Percentiles rank a stretch among this genome's conserved stretches.
Evolutionary conservation across 345 rosid genomes (phyloP).

Genomic region (Excoecaria agallocha): DNA sequence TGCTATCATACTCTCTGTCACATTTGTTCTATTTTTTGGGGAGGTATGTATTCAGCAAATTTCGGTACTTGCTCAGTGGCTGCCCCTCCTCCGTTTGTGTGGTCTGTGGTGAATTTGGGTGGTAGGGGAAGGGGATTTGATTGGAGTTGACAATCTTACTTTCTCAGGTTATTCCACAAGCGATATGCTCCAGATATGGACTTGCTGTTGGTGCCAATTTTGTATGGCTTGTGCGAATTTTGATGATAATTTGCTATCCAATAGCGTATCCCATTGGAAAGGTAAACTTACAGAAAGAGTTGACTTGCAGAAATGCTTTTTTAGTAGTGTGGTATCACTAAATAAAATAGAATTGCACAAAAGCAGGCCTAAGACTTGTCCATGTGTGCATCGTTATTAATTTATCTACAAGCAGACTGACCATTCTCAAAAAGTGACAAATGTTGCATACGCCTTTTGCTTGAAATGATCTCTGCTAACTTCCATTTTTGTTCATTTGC

Average conservation of each 20-base stretch:
- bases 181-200: constrained; percentile 90
- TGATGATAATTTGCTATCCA: constrained; percentile 83
- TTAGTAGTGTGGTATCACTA: background rate
- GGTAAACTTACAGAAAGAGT: constrained; percentile 37
- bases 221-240: constrained; percentile 73
- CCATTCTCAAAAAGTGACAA: background rate
- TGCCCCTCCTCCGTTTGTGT: background rate
- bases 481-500: background rate
- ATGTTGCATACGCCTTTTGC: background rate
- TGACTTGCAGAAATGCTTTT: background rate
- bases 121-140: background rate
- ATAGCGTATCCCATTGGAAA: constrained; percentile 89
- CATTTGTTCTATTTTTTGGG: constrained; percentile 84
- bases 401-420: background rate
- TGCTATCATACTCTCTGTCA: constrained; percentile 84
- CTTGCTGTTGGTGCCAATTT: constrained; percentile 92
- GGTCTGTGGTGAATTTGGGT: background rate
- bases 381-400: background rate
- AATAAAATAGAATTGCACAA: background rate
- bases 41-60: constrained; percentile 51
- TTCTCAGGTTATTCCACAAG: constrained; percentile 91
- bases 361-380: background rate
- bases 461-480: background rate
- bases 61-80: constrained; percentile 6
- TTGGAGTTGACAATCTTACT: constrained; percentile 2